Percentiles rank a stretch among this genome's conserved stretches.
phyloP scores from a whole-genome alignment of 2,329 filamentous ascomycete genomes.

The Metarhizium robertsii region DNA sequence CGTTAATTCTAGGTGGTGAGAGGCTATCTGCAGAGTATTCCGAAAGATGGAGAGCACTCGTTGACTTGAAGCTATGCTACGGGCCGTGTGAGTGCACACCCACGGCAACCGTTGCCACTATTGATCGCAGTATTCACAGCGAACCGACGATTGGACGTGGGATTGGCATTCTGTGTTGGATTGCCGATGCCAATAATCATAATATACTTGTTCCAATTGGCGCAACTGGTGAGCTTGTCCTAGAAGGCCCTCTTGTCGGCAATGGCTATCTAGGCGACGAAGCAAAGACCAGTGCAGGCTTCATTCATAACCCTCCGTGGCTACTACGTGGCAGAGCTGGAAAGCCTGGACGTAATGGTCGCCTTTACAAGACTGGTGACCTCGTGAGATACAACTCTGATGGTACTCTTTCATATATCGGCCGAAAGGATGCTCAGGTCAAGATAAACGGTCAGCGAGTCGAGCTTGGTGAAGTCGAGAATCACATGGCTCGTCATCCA shows the following conservation, averaged over 20 bases:
- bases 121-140: not conserved
- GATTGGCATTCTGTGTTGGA: conserved; percentile 13
- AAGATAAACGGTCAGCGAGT: conserved; percentile 43
- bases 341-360: conserved; percentile 17
- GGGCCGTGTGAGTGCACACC: conserved; percentile 13
- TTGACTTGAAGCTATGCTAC: conserved; percentile 7
- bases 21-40: not conserved
- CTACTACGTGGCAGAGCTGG: conserved; percentile 3
- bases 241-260: conserved; percentile 36
- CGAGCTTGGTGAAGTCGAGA: conserved; percentile 28
- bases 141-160: conserved; percentile 3
- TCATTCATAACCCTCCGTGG: conserved; percentile 34
- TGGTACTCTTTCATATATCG: conserved; percentile 18
- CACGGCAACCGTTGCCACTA: not conserved
- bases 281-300: conserved; percentile 32
- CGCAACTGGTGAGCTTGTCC: conserved; percentile 22
- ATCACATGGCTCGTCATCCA: conserved; percentile 1
- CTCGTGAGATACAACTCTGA: conserved; percentile 17
- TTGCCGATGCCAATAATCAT: conserved; percentile 17
- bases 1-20: conserved; percentile 2
- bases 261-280: conserved; percentile 37
- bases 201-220: conserved; percentile 17
- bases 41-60: not conserved
- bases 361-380: conserved; percentile 27
- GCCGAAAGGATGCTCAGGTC: conserved; percentile 36